Evolutionary conservation across 1,139 yeast species (phyloP), one percentile per base, ranked within the genome.

Genomic region (Hemisphaericaspora xylanilytica): DNA sequence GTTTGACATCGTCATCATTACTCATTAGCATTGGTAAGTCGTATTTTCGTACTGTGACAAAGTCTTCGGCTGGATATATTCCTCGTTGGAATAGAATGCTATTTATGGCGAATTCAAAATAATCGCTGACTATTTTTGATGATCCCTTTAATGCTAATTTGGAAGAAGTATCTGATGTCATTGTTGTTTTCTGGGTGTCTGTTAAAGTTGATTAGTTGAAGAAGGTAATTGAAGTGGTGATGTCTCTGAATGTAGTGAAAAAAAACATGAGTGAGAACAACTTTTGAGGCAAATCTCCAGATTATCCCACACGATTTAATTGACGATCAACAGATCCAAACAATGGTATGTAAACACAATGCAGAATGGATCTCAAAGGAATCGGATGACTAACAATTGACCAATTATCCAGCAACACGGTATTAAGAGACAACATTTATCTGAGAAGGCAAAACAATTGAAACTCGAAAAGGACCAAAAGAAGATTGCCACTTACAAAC

Each of bases 71-170:
- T 0, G 96, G 96, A 53, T 90, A 90, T 28, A 90, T 83, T 0
- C 96, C 96, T 39, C 97, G 67, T 58, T 90, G 97, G 59, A 85
- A 90, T 5, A 90, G 72, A 25, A 90, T 86, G 43, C 83, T 80
- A 58, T 86, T 84, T 45, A 87, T 80, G 42, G 90, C 80, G 56
- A 79, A 87, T 53, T 85, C 85, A 55, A 89, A 89, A 63, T 86
- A 89, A 61, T 89, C 96, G 2, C 92, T 78, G 0, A 88, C 88
- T 1, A 78, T 71, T 47, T 82, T 79, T 27, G 92, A 79, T 0
- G 95, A 85, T 4, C 96, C 96, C 51, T 81, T 81, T 34, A 87
- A 66, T 1, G 89, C 79, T 24, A 86, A 58, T 48, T 75, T 80
- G 7, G 49, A 45, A 18, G 48, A 29, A 9, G 13, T 29, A 12